Evolutionary conservation across 495 filamentous ascomycete genomes (phyloP), one percentile per base, ranked within the genome.

Genomic region (Hamigera avellanea): DNA sequence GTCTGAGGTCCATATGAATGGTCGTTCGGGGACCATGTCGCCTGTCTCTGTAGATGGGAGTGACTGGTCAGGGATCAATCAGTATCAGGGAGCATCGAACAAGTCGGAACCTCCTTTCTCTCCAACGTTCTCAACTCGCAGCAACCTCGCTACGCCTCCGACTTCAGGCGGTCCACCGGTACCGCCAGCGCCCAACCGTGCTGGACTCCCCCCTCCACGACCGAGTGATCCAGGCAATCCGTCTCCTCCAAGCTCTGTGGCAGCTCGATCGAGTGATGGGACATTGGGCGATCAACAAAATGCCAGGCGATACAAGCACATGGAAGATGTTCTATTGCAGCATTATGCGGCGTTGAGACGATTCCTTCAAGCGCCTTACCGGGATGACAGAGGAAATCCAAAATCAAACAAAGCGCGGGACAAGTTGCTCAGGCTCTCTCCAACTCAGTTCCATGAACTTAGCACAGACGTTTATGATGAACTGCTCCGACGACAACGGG

Each of bases 391-490:
- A 41, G 69, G 72, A 16, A 80, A 77, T 42, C 73, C 75, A 26
- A 75, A 78, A 45, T 79, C 84, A 17, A 93, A 89, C 58, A 81
- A 82, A 54, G 91, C 91, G 27, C 74, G 86, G 34, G 91, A 95
- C 59, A 98, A 98, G 63, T 67, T 96, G 30, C 71, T 95, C 33
- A 75, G 89, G 32, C 65, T 98, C 25, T 93, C 86, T 1, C 66
- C 80, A 8, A 86, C 88, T 16, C 91, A 98, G 53, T 98, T 98
- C 54, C 83, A 93, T 53, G 91, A 98, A 62, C 68, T 98, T 14
- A 94, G 86, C 52, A 96, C 89, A 14, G 91, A 98, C 56, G 91
- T 98, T 21, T 96, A 86, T 58, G 91, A 98, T 57, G 91, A 98
- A 58, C 66, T 95, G 29, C 72, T 91, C 42, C 83, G 91, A 25